Percentiles rank a stretch among this genome's conserved stretches.
phyloP scores from a whole-genome alignment of 1,284 basidiomycete species.

The Apiotrichum siamense region DNA sequence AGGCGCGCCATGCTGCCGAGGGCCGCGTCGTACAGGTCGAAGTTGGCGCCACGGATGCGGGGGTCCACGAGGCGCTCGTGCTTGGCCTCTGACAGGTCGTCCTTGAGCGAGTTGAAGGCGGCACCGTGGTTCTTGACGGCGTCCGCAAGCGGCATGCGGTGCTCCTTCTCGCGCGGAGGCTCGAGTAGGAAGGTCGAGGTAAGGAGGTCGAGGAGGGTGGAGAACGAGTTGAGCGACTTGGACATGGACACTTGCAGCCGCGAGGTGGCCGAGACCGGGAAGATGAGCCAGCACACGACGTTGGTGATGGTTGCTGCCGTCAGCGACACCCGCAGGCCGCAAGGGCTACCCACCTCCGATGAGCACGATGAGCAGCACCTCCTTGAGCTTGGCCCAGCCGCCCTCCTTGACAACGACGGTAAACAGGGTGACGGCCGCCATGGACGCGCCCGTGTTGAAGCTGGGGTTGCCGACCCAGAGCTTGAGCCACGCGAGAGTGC shows the following conservation, averaged over 20 bases:
- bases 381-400: constrained; percentile 63
- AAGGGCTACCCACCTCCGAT: constrained; percentile 52
- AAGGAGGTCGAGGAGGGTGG: constrained; percentile 71
- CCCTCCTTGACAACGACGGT: constrained; percentile 88
- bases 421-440: constrained; percentile 81
- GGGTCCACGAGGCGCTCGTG: constrained; percentile 64
- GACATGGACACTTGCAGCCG: constrained; percentile 75
- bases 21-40: constrained; percentile 71
- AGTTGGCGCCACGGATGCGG: constrained; percentile 49
- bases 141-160: constrained; percentile 57
- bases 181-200: constrained; percentile 79
- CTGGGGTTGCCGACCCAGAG: constrained; percentile 82
- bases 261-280: constrained; percentile 75
- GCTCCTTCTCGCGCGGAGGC: constrained; percentile 26
- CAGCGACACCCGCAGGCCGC: neutral
- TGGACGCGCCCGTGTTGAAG: constrained; percentile 90
- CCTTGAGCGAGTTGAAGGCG: constrained; percentile 79
- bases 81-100: constrained; percentile 72
- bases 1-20: constrained; percentile 75
- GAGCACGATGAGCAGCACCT: constrained; percentile 70
- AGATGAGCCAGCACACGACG: constrained; percentile 71
- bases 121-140: constrained; percentile 76
- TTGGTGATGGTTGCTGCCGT: constrained; percentile 62
- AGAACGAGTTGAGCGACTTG: constrained; percentile 77
- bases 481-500: constrained; percentile 64